Base-by-base conservation (phyloP, 371 early-diverging fungal genomes). In the Phascolomyces articulosus region DNA sequence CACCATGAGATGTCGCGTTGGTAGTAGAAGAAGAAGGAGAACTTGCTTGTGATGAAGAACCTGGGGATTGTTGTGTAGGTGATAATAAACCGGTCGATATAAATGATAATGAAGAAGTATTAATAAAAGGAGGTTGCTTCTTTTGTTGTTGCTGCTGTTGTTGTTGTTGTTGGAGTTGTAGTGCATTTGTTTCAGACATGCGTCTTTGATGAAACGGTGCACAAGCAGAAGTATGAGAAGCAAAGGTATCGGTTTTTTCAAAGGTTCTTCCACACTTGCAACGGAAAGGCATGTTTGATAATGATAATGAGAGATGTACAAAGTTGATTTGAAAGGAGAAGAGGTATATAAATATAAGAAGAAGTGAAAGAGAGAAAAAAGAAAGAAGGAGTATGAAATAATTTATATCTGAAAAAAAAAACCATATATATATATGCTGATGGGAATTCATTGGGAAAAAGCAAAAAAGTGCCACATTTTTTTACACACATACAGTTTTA, bases 251-350 rank as follows among this genome's bases (percentile, higher is more conserved):
- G 21, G 79, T 74, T 58, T 78, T 78, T 71, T 83, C 83, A 74
- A 80, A 83, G 23, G 83, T 82, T 78, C 78, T 72, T 63, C 83
- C 83, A 72, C 83, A 82, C 71, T 72, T 80, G 60, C 83, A 83
- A 69, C 80, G 78, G 70, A 83, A 83, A 62, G 83, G 83, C 83
- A 83, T 82, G 20, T 38, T 73, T 34, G 6, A 31, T 34, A 11
- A 34, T 34, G 34, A 34, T 34, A 34, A 34, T 9, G 34, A 34
- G 34, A 9, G 0, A 9, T 34, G 6, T 6, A 34, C 9, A 34
- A 34, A 34, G 34, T 6, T 9, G 41, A 47, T 24, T 29, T 73
- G 41, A 47, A 58, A 31, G 31, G 10, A 15, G 15, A 41, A 41
- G 16, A 41, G n/a, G 16, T 16, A 16, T 16, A 3, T 27, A 60